Evolutionary conservation across 2,329 filamentous ascomycete genomes (phyloP).

Genomic region (Graphilbum fragrans): DNA sequence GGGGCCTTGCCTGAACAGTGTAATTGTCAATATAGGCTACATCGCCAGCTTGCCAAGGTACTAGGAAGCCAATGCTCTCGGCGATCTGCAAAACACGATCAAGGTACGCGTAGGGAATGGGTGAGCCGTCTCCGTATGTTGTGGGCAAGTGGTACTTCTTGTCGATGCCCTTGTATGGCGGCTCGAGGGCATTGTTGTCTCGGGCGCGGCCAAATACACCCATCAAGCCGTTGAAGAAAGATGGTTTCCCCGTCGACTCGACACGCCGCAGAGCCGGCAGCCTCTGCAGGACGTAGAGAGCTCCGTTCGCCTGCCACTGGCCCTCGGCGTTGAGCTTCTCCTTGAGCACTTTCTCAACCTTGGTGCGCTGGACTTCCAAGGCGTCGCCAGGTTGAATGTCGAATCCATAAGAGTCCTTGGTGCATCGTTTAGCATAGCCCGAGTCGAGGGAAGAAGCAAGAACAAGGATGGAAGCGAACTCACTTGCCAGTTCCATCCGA

Average conservation of each 20-base stretch:
- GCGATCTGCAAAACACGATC: constrained; percentile 5
- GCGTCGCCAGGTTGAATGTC: constrained; percentile 3
- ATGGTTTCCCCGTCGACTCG: constrained; percentile 2
- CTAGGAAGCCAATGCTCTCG: constrained; percentile 6
- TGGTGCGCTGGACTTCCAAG: constrained; percentile 2
- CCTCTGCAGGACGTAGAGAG: constrained; percentile 5
- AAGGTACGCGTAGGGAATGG: constrained; percentile 4
- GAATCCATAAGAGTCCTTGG: constrained; percentile 9
- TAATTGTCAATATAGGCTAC: constrained; percentile 8
- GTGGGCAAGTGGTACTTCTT: constrained; percentile 5
- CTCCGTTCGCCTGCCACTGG: constrained; percentile 9
- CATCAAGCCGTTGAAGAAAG: constrained; percentile 6
- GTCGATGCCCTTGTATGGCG: constrained; percentile 3
- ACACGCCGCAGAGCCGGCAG: constrained; percentile 6
- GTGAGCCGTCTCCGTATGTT: constrained; percentile 6
- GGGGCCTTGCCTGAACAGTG: too few species aligned
- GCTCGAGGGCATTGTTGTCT: constrained; percentile 3
- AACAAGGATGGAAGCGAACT: too few species aligned
- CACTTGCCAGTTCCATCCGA: constrained; percentile 10
- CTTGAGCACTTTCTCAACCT: constrained; percentile 5
- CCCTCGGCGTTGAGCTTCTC: constrained; percentile 3
- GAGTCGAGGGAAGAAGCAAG: too few species aligned
- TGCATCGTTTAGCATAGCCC: too few species aligned
- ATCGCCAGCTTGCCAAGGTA: constrained; percentile 9
- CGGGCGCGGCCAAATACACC: constrained; percentile 6